These are phyloP conservation scores for Vachellia collinsii DNA, from an alignment of 306 rosid genomes.

Conservation along the genomic window DNA sequence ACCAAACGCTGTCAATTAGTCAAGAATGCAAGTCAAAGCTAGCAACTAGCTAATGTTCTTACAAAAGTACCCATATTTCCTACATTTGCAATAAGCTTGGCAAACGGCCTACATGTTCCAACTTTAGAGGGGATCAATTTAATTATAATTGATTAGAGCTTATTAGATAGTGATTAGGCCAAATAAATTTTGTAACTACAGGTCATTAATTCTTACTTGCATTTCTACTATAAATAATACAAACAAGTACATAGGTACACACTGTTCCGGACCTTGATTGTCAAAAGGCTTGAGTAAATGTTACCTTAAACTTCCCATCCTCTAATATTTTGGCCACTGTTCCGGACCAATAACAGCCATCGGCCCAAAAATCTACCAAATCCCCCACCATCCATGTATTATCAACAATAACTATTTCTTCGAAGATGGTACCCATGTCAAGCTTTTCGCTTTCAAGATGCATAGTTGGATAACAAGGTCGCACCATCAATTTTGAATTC, in stretches of 20 bases:
- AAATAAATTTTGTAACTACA: not conserved
- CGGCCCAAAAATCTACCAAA: constrained; percentile 80
- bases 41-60: not conserved
- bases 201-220: not conserved
- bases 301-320: constrained; percentile 61
- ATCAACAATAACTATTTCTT: constrained; percentile 49
- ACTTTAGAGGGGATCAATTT: not conserved
- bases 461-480: constrained; percentile 70
- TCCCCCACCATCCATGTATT: constrained; percentile 76
- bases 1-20: not conserved
- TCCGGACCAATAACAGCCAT: constrained; percentile 85
- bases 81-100: not conserved
- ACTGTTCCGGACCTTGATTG: not conserved
- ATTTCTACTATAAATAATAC: not conserved
- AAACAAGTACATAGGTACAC: not conserved
- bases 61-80: not conserved
- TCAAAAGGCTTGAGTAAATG: constrained; percentile 20
- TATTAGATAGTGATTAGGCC: not conserved
- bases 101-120: not conserved
- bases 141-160: not conserved
- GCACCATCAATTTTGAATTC: constrained; percentile 61
- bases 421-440: constrained; percentile 49
- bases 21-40: not conserved
- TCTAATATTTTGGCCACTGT: constrained; percentile 52
- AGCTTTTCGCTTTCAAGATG: constrained; percentile 40